phyloP scores from a whole-genome alignment of 305 asterid species.

The Fraxinus floribunda region DNA sequence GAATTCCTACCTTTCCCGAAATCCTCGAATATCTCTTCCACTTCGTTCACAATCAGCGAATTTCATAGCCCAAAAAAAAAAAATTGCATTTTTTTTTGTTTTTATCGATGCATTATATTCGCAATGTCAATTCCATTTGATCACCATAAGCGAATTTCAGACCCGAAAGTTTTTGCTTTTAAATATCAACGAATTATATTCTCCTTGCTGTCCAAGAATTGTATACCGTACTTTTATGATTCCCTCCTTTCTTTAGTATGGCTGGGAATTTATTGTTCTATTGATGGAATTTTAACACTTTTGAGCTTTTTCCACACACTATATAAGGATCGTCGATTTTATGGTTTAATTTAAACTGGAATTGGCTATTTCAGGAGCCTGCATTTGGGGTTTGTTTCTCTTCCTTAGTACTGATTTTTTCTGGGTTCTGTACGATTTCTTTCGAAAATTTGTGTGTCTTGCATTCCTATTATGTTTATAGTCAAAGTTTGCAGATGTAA shows the following conservation, averaged over 20 bases:
- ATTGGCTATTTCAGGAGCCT: conserved; percentile 25
- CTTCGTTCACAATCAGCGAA: conserved; percentile 20
- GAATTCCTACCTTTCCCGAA: conserved; percentile 20
- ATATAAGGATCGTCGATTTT: conserved; percentile 22
- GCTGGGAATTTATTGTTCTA: conserved; percentile 21
- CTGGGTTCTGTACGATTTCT: not conserved
- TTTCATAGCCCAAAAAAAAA: not conserved
- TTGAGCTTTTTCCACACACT: conserved; percentile 11
- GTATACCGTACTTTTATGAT: conserved; percentile 27
- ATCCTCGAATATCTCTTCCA: conserved; percentile 30
- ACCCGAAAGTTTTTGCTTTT: not conserved
- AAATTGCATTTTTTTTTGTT: not conserved
- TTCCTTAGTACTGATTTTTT: conserved; percentile 2
- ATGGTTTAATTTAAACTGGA: conserved; percentile 23
- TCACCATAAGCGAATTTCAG: not conserved
- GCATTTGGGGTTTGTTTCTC: conserved; percentile 22
- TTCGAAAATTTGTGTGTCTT: not conserved
- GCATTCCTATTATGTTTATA: not conserved
- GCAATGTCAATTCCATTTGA: not conserved
- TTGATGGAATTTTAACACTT: conserved; percentile 14
- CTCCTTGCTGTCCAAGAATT: not conserved
- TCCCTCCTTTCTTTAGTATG: conserved; percentile 14
- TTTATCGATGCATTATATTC: not conserved
- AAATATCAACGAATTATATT: not conserved
- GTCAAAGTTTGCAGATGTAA: not conserved